Conservation (phyloP, 2,329 filamentous ascomycete genomes). For the Paracoccidioides lutzii region DNA sequence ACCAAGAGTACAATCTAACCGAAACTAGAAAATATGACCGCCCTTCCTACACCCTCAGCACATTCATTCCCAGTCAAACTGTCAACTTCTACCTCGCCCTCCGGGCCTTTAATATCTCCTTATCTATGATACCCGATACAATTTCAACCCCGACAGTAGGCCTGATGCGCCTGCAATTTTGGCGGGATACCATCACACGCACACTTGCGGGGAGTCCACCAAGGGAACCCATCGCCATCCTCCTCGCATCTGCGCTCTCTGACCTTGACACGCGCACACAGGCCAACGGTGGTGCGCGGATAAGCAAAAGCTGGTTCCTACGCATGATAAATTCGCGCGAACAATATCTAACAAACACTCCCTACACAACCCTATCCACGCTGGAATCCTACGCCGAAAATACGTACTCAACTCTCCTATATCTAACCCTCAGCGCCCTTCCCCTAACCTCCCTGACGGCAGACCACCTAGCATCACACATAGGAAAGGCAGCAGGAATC, state of each 20-base stretch:
- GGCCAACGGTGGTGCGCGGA: conserved; percentile 28
- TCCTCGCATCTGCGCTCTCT: conserved; percentile 61
- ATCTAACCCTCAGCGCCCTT: conserved; percentile 68
- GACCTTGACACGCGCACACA: conserved; percentile 38
- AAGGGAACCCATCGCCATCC: conserved; percentile 78
- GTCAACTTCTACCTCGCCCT: conserved; percentile 81
- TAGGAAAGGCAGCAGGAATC: conserved; percentile 89
- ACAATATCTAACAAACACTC: conserved; percentile 68
- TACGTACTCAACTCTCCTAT: conserved; percentile 86
- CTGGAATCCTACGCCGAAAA: conserved; percentile 87
- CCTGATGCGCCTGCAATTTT: conserved; percentile 85
- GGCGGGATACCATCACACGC: conserved; percentile 70
- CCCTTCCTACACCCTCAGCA: conserved; percentile 71
- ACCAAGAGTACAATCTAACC: not conserved
- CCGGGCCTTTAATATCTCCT: conserved; percentile 82
- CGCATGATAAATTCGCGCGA: conserved; percentile 71
- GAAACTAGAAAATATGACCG: conserved; percentile 65
- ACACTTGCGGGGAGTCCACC: conserved; percentile 68
- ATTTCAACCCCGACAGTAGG: conserved; percentile 82
- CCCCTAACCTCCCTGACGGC: conserved; percentile 70
- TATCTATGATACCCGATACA: conserved; percentile 77
- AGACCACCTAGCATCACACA: conserved; percentile 87
- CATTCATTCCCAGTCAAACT: conserved; percentile 63
- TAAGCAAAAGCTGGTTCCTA: conserved; percentile 60
- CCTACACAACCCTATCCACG: conserved; percentile 58